These are phyloP conservation scores for Sphaerostilbella broomeana DNA, from an alignment of 2,329 filamentous ascomycete species.

Conservation along the genomic window DNA sequence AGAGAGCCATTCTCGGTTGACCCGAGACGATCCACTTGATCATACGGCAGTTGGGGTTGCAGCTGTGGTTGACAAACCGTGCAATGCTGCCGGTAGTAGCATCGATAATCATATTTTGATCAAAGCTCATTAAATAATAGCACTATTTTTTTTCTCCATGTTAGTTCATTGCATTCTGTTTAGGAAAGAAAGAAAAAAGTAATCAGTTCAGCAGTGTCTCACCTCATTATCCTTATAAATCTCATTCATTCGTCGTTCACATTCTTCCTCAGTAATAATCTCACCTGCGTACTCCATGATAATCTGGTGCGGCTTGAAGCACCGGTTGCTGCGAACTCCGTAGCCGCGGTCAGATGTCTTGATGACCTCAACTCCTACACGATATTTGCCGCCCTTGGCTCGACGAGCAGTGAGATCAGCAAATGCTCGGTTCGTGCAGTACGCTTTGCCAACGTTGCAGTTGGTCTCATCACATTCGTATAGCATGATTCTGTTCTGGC, in stretches of 20 bases:
- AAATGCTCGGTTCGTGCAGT: slow-evolving; percentile 84
- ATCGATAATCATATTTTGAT: slow-evolving; percentile 98
- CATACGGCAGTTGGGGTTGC: slow-evolving; percentile 94
- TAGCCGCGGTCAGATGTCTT: slow-evolving; percentile 85
- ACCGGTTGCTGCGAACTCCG: slow-evolving; percentile 83
- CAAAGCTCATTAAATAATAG: slow-evolving; percentile 98
- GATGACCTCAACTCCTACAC: slow-evolving; percentile 90
- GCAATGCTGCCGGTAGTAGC: slow-evolving; percentile 93
- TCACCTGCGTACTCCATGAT: slow-evolving; percentile 98
- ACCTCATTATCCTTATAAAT: slow-evolving; percentile 92
- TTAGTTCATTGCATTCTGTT: background rate
- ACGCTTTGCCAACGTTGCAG: slow-evolving; percentile 67
- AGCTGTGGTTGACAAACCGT: slow-evolving; percentile 97
- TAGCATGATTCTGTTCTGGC: slow-evolving; percentile 93
- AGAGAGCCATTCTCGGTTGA: slow-evolving; percentile 92
- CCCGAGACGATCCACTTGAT: slow-evolving; percentile 95
- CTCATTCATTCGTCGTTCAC: slow-evolving; percentile 86
- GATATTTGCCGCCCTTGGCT: slow-evolving; percentile 75
- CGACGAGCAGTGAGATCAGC: slow-evolving; percentile 68
- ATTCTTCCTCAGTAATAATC: slow-evolving; percentile 92
- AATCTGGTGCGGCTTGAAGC: slow-evolving; percentile 83
- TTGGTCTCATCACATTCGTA: slow-evolving; percentile 93
- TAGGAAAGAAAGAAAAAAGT: background rate
- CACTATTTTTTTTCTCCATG: slow-evolving; percentile 48
- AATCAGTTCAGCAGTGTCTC: slow-evolving; percentile 6